Conservation (phyloP, 2,329 filamentous ascomycete species). For the Erysiphe pulchra region DNA sequence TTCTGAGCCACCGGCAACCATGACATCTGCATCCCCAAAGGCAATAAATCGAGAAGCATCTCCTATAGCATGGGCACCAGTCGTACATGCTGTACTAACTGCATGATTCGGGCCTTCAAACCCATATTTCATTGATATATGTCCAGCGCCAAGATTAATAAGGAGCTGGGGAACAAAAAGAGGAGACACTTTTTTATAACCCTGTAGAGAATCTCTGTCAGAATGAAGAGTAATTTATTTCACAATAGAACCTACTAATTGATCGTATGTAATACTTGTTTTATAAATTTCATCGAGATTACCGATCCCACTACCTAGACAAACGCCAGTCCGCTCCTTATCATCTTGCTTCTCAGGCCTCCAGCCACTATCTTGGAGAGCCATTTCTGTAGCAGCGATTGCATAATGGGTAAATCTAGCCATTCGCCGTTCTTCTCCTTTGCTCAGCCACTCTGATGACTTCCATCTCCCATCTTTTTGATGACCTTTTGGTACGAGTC, state of each 20-base stretch:
- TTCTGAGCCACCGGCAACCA: slow-evolving; percentile 88
- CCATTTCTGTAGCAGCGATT: slow-evolving; percentile 64
- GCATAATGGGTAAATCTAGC: slow-evolving; percentile 85
- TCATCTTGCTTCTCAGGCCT: slow-evolving; percentile 23
- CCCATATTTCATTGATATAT: slow-evolving; percentile 79
- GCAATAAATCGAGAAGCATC: slow-evolving; percentile 83
- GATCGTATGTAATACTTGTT: slow-evolving; percentile 51
- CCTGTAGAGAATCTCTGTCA: slow-evolving; percentile 23
- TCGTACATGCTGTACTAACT: slow-evolving; percentile 85
- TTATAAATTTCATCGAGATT: slow-evolving; percentile 78
- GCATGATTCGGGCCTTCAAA: slow-evolving; percentile 83
- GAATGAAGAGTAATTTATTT: not conserved
- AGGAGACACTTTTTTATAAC: slow-evolving; percentile 80
- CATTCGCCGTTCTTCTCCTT: slow-evolving; percentile 44
- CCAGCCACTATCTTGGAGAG: slow-evolving; percentile 63
- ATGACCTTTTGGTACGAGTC: slow-evolving; percentile 40
- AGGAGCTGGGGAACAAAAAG: slow-evolving; percentile 80
- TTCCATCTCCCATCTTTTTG: slow-evolving; percentile 22
- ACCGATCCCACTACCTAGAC: slow-evolving; percentile 83
- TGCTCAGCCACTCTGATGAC: slow-evolving; percentile 25
- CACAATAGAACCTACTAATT: slow-evolving; percentile 25
- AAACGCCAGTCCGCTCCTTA: slow-evolving; percentile 61
- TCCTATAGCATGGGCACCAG: slow-evolving; percentile 79
- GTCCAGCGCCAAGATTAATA: slow-evolving; percentile 85
- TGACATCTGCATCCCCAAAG: slow-evolving; percentile 78